These are phyloP conservation scores for Teratosphaeria viscida DNA, from an alignment of 2,329 filamentous ascomycete species.

Conservation along the genomic window DNA sequence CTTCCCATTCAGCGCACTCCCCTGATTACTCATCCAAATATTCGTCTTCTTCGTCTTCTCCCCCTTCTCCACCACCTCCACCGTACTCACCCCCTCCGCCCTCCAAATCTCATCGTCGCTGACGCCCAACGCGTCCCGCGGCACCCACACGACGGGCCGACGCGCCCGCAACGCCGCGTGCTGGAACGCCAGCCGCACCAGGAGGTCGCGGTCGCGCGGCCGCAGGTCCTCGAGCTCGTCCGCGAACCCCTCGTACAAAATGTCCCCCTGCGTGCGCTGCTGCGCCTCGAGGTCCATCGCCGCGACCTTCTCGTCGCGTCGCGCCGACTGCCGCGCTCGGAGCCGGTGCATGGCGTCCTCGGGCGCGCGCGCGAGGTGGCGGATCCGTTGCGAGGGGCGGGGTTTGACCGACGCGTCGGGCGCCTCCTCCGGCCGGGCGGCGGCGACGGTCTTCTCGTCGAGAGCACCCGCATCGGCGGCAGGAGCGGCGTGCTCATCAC, in stretches of 20 bases:
- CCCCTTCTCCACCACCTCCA: constrained; percentile 16
- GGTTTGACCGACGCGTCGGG: background rate
- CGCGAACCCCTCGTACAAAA: constrained; percentile 75
- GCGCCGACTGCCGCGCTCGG: background rate
- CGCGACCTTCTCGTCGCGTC: background rate
- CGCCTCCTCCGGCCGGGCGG: background rate
- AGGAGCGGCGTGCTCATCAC: constrained; percentile 32
- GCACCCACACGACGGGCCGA: constrained; percentile 87
- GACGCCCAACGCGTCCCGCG: constrained; percentile 78
- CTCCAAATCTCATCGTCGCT: constrained; percentile 81
- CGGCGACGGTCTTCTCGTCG: background rate
- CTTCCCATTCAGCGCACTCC: constrained; percentile 76
- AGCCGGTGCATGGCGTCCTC: background rate
- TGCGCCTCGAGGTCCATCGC: background rate
- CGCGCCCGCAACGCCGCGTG: constrained; percentile 78
- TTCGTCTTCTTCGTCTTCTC: constrained; percentile 18
- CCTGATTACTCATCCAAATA: constrained; percentile 92
- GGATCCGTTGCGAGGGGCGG: background rate
- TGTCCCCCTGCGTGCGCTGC: constrained; percentile 44
- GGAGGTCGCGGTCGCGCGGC: constrained; percentile 73
- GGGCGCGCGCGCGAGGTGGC: background rate
- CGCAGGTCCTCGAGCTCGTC: constrained; percentile 93
- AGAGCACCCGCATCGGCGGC: background rate
- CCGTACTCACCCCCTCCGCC: constrained; percentile 63
- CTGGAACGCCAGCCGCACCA: constrained; percentile 81